Base-by-base conservation (phyloP, 2,329 filamentous ascomycete genomes). In the Malbranchea zuffiana region DNA sequence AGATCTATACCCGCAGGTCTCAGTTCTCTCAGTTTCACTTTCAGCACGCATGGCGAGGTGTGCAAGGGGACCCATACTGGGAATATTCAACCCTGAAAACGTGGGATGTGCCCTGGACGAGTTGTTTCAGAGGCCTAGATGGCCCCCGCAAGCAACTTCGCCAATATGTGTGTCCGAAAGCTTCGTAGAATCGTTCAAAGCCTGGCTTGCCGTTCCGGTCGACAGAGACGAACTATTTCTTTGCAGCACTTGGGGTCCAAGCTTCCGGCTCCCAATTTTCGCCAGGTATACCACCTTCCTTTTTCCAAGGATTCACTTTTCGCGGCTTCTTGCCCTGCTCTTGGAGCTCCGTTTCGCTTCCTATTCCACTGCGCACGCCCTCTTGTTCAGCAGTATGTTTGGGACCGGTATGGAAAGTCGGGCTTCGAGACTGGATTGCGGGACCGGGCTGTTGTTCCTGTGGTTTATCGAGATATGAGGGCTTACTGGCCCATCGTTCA, bases 251-350 rank as follows among this genome's bases (percentile, higher is more conserved):
- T 3, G 74, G 74, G 4, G 55, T 61, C 79, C 79, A 83, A 3
- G 74, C 61, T 32, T 72, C 53, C 0, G 80, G 80, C 55, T 81
- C 75, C 76, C 77, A 82, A n/a, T 60, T 65, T 52, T 82, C 76
- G 37, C 76, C 67, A 0, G 75, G 73, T 0, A 66, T 68, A n/a
- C 62, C 62, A n/a, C 56, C 63, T 6, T 68, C 64, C 44, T 64
- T 67, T 19, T 69, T 70, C 76, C 77, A 81, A 2, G 77, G 76
- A 50, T 78, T 45, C 45, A 35, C 27, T 37, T 20, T 41, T 27
- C 34, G 37, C 13, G 41, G 28, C 41, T 40, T 34, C 35, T 35
- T 24, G 41, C 38, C 31, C 43, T 35, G 35, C 6, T 53, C 51
- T 6, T 50, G 44, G 7, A 53, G 50, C 35, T 62, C 57, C 6